These are phyloP conservation scores for Cryptococcus sp. DNA, from an alignment of 1,284 basidiomycete species.

Conservation along the genomic window DNA sequence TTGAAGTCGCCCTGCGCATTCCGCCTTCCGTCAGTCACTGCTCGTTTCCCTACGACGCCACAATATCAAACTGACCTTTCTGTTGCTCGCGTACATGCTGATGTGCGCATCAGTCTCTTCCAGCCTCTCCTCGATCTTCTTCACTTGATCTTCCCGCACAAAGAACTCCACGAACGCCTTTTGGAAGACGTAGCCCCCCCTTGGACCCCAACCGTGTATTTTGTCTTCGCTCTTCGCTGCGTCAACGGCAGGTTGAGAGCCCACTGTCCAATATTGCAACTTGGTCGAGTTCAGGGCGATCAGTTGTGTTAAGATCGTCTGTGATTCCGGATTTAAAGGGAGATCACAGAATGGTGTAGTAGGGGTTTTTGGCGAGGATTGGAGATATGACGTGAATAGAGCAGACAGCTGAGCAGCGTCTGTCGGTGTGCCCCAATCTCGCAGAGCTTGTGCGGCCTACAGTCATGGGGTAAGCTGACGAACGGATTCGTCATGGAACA, in stretches of 20 bases:
- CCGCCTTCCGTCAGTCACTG: not conserved
- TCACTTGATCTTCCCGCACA: constrained; percentile 66
- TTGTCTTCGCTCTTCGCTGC: constrained; percentile 72
- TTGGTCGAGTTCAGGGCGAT: constrained; percentile 67
- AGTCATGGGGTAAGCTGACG: too few species aligned
- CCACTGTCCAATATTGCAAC: constrained; percentile 89
- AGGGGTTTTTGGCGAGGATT: constrained; percentile 62
- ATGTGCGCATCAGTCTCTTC: constrained; percentile 65
- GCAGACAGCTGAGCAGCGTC: constrained; percentile 69
- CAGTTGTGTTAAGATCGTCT: constrained; percentile 76
- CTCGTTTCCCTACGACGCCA: not conserved
- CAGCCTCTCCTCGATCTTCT: constrained; percentile 65
- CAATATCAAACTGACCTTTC: constrained; percentile 60
- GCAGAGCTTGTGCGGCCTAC: constrained; percentile 67
- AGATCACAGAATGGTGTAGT: constrained; percentile 87
- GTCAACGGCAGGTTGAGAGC: constrained; percentile 93
- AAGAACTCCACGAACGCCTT: constrained; percentile 99
- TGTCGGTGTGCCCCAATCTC: constrained; percentile 80
- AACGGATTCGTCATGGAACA: not conserved
- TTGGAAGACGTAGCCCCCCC: constrained; percentile 91
- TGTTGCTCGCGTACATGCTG: constrained; percentile 83
- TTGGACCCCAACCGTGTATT: constrained; percentile 89
- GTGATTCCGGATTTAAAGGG: constrained; percentile 82
- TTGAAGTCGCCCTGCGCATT: constrained; percentile 74
- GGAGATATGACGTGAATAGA: constrained; percentile 78